Conservation (phyloP, 139 green algal species). For the Tetradesmus obliquus region DNA sequence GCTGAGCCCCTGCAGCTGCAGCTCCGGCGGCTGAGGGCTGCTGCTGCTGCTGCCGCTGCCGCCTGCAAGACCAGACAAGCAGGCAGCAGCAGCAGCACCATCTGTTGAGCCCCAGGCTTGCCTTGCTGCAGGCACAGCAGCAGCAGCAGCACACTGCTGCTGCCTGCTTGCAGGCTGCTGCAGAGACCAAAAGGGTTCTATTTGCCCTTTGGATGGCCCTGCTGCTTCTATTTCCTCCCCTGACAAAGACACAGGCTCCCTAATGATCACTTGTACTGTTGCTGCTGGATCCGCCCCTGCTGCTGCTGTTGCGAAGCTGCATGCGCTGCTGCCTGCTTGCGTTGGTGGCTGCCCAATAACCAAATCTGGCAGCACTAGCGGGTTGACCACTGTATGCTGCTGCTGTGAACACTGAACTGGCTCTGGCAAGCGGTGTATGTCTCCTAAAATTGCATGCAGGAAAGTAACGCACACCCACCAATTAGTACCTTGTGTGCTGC, state of each 20-base stretch:
- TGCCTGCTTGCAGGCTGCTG: not conserved
- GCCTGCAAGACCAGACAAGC: not conserved
- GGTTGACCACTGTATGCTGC: not conserved
- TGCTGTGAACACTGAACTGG: not conserved
- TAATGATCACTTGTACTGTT: not conserved
- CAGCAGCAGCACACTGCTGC: not conserved
- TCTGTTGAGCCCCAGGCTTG: not conserved
- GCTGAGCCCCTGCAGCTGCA: not conserved
- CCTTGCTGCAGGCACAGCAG: not conserved
- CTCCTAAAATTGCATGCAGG: not conserved
- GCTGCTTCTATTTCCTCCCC: not conserved
- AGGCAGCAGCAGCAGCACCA: not conserved
- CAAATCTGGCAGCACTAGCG: not conserved
- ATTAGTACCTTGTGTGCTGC: too few relatives aligned
- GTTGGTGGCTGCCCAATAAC: not conserved
- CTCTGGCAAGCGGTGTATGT: not conserved
- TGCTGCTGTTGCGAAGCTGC: not conserved
- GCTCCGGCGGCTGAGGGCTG: not conserved
- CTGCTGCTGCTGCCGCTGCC: not conserved
- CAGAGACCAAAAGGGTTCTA: not conserved
- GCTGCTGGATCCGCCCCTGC: not conserved
- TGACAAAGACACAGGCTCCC: not conserved
- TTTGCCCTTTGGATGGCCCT: not conserved
- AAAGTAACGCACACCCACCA: not conserved
- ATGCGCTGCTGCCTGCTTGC: not conserved